Percentiles rank a stretch among this genome's conserved stretches.
These are phyloP conservation scores for Vigna reflexopilosa DNA, from an alignment of 306 rosid genomes.

Conservation along the genomic window DNA sequence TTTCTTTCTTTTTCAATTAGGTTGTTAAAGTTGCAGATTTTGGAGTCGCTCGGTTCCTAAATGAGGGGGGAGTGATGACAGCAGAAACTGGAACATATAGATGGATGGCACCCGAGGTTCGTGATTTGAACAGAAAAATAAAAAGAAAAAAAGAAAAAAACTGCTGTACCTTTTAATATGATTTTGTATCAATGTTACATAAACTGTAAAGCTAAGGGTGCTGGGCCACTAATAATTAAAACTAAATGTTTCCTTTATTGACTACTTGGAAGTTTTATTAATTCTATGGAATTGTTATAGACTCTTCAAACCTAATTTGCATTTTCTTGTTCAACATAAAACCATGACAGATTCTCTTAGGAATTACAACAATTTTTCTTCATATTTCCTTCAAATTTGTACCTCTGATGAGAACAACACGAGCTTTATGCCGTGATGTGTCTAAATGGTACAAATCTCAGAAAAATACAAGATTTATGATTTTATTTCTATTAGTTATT, in stretches of 20 bases:
- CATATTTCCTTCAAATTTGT: conserved; percentile 8
- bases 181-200: conserved; percentile 5
- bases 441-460: neutral
- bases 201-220: conserved; percentile 1
- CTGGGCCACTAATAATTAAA: conserved; percentile 2
- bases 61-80: conserved; percentile 95
- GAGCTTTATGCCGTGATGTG: neutral
- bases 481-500: neutral
- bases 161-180: conserved; percentile 14
- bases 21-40: conserved; percentile 99
- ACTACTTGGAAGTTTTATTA: neutral
- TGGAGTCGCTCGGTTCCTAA: conserved; percentile 97
- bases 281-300: neutral
- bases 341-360: conserved; percentile 12
- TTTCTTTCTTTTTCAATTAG: conserved; percentile 43
- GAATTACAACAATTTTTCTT: neutral
- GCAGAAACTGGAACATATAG: conserved; percentile 99
- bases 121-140: conserved; percentile 31
- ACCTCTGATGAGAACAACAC: neutral
- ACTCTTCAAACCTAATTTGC: conserved; percentile 7
- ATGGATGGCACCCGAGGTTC: conserved; percentile 99
- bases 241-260: conserved; percentile 17
- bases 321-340: conserved; percentile 24
- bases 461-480: neutral
- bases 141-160: neutral